These are phyloP conservation scores for Cyathus olla DNA, from an alignment of 1,284 basidiomycete genomes.

Conservation along the genomic window DNA sequence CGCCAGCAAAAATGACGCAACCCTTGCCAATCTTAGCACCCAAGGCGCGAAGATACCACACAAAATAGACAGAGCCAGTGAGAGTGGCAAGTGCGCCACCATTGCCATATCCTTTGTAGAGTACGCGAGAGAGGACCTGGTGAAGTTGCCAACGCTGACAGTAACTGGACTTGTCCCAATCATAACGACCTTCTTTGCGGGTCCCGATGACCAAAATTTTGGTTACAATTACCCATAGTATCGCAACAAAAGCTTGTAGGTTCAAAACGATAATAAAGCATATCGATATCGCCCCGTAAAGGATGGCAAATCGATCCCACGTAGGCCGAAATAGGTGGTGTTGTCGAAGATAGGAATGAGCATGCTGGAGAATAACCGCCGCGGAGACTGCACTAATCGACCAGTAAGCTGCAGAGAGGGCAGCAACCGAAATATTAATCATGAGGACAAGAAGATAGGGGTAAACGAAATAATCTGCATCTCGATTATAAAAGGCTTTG, in stretches of 20 bases:
- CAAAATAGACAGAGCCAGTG: constrained; percentile 51
- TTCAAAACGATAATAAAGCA: constrained; percentile 49
- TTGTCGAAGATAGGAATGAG: constrained; percentile 37
- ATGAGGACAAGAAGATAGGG: constrained; percentile 51
- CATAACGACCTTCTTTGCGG: constrained; percentile 46
- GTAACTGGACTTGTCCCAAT: constrained; percentile 58
- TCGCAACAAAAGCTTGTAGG: constrained; percentile 44
- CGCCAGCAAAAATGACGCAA: constrained; percentile 50
- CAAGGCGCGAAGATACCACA: constrained; percentile 54
- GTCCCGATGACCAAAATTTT: constrained; percentile 55
- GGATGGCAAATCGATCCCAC: constrained; percentile 48
- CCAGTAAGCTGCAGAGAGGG: constrained; percentile 54
- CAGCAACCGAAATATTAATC: constrained; percentile 44
- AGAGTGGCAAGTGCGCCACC: constrained; percentile 51
- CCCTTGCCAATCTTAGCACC: constrained; percentile 56
- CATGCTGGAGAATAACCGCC: constrained; percentile 47
- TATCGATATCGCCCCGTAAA: constrained; percentile 49
- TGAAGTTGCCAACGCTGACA: constrained; percentile 60
- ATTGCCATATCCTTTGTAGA: constrained; percentile 51
- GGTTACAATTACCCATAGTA: constrained; percentile 50
- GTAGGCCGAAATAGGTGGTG: constrained; percentile 40
- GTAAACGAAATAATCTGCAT: constrained; percentile 55
- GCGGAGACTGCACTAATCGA: constrained; percentile 50
- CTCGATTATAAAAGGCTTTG: constrained; percentile 55
- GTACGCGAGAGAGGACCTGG: constrained; percentile 43